Evolutionary conservation across 176 grass and related monocot species (phyloP).

Genomic region (Panicum miliaceum): DNA sequence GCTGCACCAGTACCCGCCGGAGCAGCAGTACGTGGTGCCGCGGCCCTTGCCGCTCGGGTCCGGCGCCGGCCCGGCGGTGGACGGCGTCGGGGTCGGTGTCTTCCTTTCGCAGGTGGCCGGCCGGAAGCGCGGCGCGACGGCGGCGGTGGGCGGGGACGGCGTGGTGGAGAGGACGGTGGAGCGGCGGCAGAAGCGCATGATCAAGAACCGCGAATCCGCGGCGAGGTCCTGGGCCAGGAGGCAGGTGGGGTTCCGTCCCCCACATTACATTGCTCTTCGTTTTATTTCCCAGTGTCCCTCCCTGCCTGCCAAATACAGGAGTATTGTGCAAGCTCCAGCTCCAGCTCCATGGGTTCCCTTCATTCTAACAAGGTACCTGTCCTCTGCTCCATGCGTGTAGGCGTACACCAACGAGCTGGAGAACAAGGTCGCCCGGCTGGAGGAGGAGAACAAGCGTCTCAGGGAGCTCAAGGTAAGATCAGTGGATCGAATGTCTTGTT

Average conservation of each 20-base stretch:
- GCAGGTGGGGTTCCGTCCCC: slow-evolving; percentile 51
- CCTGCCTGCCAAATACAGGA: too few species aligned
- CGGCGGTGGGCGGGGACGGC: slow-evolving; percentile 23
- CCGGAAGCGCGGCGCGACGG: slow-evolving; percentile 56
- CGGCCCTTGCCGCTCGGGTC: slow-evolving; percentile 29
- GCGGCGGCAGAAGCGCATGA: slow-evolving; percentile 96
- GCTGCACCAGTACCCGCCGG: slow-evolving; percentile 41
- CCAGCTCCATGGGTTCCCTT: too few species aligned
- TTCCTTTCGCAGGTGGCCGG: slow-evolving; percentile 51
- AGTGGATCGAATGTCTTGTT: too few species aligned
- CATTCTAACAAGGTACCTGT: too few species aligned
- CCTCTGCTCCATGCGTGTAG: slow-evolving; percentile 17
- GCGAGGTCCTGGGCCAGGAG: slow-evolving; percentile 90
- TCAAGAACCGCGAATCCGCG: slow-evolving; percentile 96
- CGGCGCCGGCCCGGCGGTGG: slow-evolving; percentile 44
- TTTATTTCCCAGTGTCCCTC: too few species aligned
- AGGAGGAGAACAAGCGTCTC: slow-evolving; percentile 75
- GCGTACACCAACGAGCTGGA: slow-evolving; percentile 93
- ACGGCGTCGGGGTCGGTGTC: slow-evolving; percentile 31
- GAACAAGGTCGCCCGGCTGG: slow-evolving; percentile 71
- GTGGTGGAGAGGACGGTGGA: slow-evolving; percentile 73
- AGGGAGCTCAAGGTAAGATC: slow-evolving; percentile 57
- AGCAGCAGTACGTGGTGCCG: slow-evolving; percentile 42
- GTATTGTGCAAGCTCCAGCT: too few species aligned
- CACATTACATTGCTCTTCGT: too few species aligned